These are phyloP conservation scores for Paramecium sexaurelia DNA, from an alignment of 73 alveolate species.

Conservation along the genomic window DNA sequence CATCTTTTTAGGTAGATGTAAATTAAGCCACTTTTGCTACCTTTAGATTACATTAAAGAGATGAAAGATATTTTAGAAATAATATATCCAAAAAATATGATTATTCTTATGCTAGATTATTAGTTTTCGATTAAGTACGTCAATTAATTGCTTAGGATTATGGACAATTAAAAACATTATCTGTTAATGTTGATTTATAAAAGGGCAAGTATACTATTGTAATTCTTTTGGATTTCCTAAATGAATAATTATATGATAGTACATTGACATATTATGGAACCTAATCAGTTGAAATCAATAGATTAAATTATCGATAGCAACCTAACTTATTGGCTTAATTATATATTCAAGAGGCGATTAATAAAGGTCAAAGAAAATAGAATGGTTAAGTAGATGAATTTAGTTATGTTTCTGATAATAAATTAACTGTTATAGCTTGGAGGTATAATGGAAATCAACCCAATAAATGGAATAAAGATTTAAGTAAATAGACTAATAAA, in stretches of 20 bases:
- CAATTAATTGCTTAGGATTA: neutral
- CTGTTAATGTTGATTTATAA: neutral
- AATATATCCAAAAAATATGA: neutral
- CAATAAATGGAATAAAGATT: conserved; percentile 9
- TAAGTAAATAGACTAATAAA: conserved; percentile 3
- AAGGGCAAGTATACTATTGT: neutral
- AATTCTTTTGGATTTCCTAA: neutral
- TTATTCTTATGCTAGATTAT: neutral
- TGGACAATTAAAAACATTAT: neutral
- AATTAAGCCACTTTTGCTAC: neutral
- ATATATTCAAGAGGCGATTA: neutral
- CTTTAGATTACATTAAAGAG: neutral
- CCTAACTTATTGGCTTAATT: conserved; percentile 34
- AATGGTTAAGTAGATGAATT: neutral
- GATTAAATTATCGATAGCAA: neutral
- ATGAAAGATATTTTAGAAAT: conserved; percentile 47
- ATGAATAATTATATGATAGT: neutral
- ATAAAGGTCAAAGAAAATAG: neutral
- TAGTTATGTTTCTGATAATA: neutral
- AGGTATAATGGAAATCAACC: neutral
- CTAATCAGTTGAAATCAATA: neutral
- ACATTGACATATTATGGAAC: neutral
- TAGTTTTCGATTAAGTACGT: neutral
- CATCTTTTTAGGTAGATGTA: neutral
- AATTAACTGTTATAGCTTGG: neutral